Conservation (phyloP, 202 grass and related monocot species). For the Elaeis oleifera region DNA sequence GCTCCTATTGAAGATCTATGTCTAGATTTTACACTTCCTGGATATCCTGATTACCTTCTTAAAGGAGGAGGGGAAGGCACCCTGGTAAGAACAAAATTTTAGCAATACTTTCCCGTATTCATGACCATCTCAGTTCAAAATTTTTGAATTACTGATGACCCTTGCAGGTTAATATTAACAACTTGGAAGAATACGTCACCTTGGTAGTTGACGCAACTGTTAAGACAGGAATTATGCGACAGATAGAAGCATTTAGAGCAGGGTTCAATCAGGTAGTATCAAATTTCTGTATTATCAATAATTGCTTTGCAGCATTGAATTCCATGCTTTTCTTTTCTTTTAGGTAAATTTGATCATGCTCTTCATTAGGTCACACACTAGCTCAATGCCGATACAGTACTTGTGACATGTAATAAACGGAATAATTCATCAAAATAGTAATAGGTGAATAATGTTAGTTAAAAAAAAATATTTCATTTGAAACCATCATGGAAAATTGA, state of each 20-base stretch:
- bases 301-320: neutral
- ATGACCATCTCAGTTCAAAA: conserved; percentile 3
- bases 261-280: conserved; percentile 66
- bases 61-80: conserved; percentile 51
- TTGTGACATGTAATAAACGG: too few relatives aligned
- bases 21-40: conserved; percentile 80
- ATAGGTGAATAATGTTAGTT: too few relatives aligned
- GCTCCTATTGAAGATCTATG: conserved; percentile 62
- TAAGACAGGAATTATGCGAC: conserved; percentile 50
- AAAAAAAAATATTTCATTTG: too few relatives aligned
- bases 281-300: neutral
- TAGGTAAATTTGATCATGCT: too few relatives aligned
- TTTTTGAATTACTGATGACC: neutral
- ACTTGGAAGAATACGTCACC: conserved; percentile 66
- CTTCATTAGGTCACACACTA: too few relatives aligned
- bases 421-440: too few relatives aligned
- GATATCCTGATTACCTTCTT: conserved; percentile 70
- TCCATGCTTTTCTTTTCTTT: neutral
- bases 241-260: conserved; percentile 55
- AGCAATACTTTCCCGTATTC: neutral
- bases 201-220: conserved; percentile 67
- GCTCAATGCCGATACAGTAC: too few relatives aligned
- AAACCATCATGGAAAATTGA: too few relatives aligned
- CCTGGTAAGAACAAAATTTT: conserved; percentile 32
- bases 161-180: conserved; percentile 57